These are phyloP conservation scores for Serendipita sp. DNA, from an alignment of 1,284 basidiomycete species.

Conservation along the genomic window DNA sequence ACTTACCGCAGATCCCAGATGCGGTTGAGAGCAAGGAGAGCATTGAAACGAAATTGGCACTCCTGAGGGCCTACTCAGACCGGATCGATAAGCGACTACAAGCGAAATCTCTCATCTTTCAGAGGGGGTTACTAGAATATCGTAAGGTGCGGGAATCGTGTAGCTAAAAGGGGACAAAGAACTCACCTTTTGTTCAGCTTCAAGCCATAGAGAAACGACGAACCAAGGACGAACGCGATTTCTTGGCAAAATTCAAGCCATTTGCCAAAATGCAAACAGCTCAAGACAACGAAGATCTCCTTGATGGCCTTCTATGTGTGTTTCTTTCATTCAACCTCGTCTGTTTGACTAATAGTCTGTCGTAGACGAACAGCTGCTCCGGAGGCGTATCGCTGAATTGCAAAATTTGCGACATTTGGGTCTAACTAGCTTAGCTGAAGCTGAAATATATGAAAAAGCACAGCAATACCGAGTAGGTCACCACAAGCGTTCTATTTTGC, in stretches of 20 bases:
- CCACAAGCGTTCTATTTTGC: background rate
- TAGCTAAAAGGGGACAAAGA: background rate
- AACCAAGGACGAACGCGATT: constrained; percentile 82
- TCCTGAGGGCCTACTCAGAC: constrained; percentile 88
- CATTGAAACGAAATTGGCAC: constrained; percentile 76
- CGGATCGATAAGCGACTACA: constrained; percentile 80
- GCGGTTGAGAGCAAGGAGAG: constrained; percentile 76
- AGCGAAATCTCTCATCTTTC: constrained; percentile 84
- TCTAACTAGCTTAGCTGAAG: constrained; percentile 67
- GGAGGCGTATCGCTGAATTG: constrained; percentile 76
- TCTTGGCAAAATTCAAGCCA: constrained; percentile 78
- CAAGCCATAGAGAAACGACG: constrained; percentile 83
- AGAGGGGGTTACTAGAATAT: constrained; percentile 83
- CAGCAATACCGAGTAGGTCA: constrained; percentile 53
- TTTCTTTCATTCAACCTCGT: constrained; percentile 1
- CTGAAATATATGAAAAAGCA: constrained; percentile 75
- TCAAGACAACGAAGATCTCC: constrained; percentile 80
- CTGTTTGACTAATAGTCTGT: constrained; percentile 1
- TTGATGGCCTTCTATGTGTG: constrained; percentile 77
- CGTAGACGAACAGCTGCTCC: constrained; percentile 69
- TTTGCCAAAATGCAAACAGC: constrained; percentile 88
- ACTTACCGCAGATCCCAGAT: constrained; percentile 44
- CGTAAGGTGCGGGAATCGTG: constrained; percentile 53
- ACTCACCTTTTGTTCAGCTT: constrained; percentile 37
- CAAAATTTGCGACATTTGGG: constrained; percentile 81